These are phyloP conservation scores for Sarocladium oryzae DNA, from an alignment of 2,329 filamentous ascomycete genomes.

Conservation along the genomic window DNA sequence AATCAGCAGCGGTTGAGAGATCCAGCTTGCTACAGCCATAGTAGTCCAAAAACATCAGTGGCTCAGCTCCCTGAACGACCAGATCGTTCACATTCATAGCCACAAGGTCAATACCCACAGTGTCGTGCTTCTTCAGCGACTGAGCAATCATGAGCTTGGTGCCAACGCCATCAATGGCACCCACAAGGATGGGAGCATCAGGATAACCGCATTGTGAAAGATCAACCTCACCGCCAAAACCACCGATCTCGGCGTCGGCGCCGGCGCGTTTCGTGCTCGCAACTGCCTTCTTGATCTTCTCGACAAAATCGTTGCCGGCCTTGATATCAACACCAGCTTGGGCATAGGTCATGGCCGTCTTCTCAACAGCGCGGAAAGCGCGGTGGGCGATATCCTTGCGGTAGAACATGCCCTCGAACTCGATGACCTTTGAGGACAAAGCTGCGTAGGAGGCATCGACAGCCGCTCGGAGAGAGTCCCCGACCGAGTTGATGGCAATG, in stretches of 20 bases:
- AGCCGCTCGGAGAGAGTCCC: constrained; percentile 67
- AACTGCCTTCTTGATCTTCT: constrained; percentile 88
- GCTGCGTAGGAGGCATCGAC: constrained; percentile 84
- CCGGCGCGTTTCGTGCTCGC: constrained; percentile 76
- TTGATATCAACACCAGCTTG: constrained; percentile 91
- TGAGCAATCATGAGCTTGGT: constrained; percentile 97
- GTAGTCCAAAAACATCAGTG: constrained; percentile 96
- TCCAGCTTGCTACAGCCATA: constrained; percentile 89
- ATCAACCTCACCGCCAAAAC: constrained; percentile 68
- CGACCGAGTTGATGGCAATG: constrained; percentile 81
- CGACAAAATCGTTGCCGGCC: constrained; percentile 85
- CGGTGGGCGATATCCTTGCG: constrained; percentile 88
- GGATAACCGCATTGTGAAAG: constrained; percentile 67
- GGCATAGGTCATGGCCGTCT: constrained; percentile 73
- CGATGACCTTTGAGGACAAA: constrained; percentile 59
- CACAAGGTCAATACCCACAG: constrained; percentile 92
- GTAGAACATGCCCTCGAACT: constrained; percentile 86
- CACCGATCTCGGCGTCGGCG: constrained; percentile 88
- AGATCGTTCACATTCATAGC: constrained; percentile 99
- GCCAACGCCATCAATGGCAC: constrained; percentile 91
- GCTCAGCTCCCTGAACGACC: constrained; percentile 90
- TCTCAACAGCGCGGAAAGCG: constrained; percentile 40
- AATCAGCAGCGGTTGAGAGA: constrained; percentile 69
- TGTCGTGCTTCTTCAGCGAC: constrained; percentile 81
- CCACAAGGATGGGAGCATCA: constrained; percentile 75